Conservation (phyloP, 2,329 filamentous ascomycete species). For the Pseudocercospora fuligena region DNA sequence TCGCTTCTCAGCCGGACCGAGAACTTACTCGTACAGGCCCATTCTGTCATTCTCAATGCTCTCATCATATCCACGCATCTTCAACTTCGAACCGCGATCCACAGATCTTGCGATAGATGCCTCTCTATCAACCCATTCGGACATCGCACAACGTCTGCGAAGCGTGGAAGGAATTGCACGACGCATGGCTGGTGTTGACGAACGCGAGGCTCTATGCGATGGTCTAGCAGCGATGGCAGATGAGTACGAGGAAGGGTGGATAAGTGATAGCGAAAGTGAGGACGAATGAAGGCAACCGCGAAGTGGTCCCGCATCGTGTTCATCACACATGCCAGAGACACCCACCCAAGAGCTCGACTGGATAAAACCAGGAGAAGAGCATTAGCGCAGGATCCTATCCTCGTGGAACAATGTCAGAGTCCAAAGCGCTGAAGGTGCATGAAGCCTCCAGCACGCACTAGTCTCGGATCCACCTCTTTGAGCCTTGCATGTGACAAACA, state of each 20-base stretch:
- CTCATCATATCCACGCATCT: slow-evolving; percentile 82
- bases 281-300: slow-evolving; percentile 35
- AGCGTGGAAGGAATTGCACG: slow-evolving; percentile 57
- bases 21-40: slow-evolving; percentile 45
- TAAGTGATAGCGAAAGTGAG: slow-evolving; percentile 71
- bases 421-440: background rate
- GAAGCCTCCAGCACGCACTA: background rate
- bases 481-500: background rate
- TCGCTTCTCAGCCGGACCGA: slow-evolving; percentile 37
- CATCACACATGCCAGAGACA: background rate
- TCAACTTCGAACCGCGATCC: slow-evolving; percentile 52
- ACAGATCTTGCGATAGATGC: slow-evolving; percentile 52
- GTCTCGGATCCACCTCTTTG: background rate
- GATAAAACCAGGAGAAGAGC: background rate
- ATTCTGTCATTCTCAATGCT: slow-evolving; percentile 73
- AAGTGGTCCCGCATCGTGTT: background rate
- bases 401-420: background rate
- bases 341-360: background rate
- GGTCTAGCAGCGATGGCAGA: slow-evolving; percentile 81
- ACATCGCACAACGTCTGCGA: slow-evolving; percentile 72
- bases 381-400: background rate
- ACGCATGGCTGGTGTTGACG: slow-evolving; percentile 70
- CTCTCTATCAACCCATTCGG: slow-evolving; percentile 73
- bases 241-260: slow-evolving; percentile 86
- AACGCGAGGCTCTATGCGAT: slow-evolving; percentile 82